Conservation (phyloP, 1,284 basidiomycete species). For the Vanrija humicola region DNA sequence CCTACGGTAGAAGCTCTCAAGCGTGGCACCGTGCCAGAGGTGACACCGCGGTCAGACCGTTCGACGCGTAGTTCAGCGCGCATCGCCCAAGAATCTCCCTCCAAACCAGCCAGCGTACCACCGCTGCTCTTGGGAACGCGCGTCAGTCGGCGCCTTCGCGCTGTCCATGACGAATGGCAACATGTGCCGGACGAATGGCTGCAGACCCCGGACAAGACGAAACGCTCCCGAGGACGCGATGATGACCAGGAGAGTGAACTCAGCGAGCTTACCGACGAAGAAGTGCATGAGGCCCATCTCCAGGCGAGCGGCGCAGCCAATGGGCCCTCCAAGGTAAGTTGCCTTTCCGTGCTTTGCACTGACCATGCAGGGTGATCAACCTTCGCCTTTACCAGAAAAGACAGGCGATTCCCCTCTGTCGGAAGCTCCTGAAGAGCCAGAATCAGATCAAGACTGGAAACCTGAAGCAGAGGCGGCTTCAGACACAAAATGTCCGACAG, state of each 20-base stretch:
- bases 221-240: neutral
- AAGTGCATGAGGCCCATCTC: constrained; percentile 27
- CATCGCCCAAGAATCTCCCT: constrained; percentile 3
- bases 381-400: too few species aligned
- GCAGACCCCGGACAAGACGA: neutral
- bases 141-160: constrained; percentile 31
- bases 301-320: constrained; percentile 3
- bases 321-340: neutral
- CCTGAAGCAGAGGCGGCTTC: neutral
- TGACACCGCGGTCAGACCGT: constrained; percentile 11
- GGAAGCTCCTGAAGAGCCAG: constrained; percentile 5
- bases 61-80: constrained; percentile 14
- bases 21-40: constrained; percentile 17
- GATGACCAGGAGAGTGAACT: constrained; percentile 42
- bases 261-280: constrained; percentile 46
- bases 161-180: constrained; percentile 48
- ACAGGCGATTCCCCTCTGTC: constrained; percentile 11
- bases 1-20: constrained; percentile 37
- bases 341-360: too few species aligned
- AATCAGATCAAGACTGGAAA: neutral
- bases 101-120: constrained; percentile 19
- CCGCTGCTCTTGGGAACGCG: constrained; percentile 31
- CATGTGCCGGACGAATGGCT: constrained; percentile 49
- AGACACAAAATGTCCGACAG: neutral
- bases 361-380: too few species aligned